These are phyloP conservation scores for Anthostomella pinea DNA, from an alignment of 2,329 filamentous ascomycete genomes.

Conservation along the genomic window DNA sequence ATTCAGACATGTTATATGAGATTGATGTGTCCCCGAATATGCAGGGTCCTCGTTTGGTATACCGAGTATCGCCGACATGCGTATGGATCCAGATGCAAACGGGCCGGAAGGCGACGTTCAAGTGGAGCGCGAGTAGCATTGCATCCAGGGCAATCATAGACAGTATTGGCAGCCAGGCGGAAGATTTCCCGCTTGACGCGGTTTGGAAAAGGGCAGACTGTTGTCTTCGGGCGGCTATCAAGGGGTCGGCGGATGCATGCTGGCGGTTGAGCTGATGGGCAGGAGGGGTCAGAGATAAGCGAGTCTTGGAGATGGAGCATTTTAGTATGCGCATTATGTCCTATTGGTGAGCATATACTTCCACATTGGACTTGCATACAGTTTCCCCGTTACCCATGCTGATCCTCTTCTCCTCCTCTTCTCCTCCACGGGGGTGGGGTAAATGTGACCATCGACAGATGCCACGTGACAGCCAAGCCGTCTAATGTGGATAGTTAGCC, in stretches of 20 bases:
- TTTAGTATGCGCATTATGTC: background rate
- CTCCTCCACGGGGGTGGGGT: background rate
- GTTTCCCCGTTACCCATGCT: no score
- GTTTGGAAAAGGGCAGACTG: slow-evolving; percentile 11
- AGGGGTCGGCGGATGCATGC: no score
- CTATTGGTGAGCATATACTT: background rate
- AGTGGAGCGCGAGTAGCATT: slow-evolving; percentile 7
- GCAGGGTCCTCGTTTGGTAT: slow-evolving; percentile 4
- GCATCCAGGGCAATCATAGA: slow-evolving; percentile 1
- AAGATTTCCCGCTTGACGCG: slow-evolving; percentile 18
- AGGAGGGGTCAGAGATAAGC: slow-evolving; percentile 11
- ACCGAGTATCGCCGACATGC: slow-evolving; percentile 20
- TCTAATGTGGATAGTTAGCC: background rate
- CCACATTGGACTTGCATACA: no score
- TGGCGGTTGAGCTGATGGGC: no score
- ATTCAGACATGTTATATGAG: background rate
- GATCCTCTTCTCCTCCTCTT: no score
- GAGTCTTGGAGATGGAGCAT: slow-evolving; percentile 2
- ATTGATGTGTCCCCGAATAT: background rate
- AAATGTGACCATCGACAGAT: background rate
- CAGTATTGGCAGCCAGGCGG: slow-evolving; percentile 3
- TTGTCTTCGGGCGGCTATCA: slow-evolving; percentile 14
- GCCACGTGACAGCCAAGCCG: no score
- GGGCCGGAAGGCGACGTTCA: slow-evolving; percentile 23
- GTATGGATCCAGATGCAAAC: slow-evolving; percentile 4